Evolutionary conservation across 2,329 filamentous ascomycete species (phyloP), one percentile per base, ranked within the genome.

Genomic region (Trichoderma koningiopsis): DNA sequence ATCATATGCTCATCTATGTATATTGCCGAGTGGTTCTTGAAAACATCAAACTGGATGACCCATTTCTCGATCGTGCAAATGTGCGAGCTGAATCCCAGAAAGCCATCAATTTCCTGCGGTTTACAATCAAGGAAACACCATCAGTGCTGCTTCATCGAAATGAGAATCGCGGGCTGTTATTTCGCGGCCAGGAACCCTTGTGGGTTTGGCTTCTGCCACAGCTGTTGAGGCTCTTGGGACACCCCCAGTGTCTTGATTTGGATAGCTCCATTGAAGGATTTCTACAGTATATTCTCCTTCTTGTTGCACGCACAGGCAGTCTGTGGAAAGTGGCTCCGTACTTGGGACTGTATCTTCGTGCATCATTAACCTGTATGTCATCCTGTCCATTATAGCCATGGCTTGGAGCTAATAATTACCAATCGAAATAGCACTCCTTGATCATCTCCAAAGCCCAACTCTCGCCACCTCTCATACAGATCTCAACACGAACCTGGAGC

Each of bases 1-100:
- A 96, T 74, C 91, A 94, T 75, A 92, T 94, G 80, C 86, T 97
- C 61, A 90, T 97, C 64, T 94, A 92, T 76, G 91, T 97, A 71
- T 92, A 96, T 74, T 86, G 91, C 61, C 90, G 92, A 76, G 92
- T 93, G 69, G 91, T 93, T 27, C 83, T 97, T 14, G 91, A 94
- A 73, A 85, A 85, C 56, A 84, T 92, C 58, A 85, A 86, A 72
- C 85, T 87, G 76, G 88, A 93, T 74, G 88, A 94, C 73, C 89
- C 88, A 2, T 92, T 94, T 76, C 84, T 88, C 70, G 82, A 88
- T 72, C 81, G 79, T 63, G 83, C 84, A 40, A 81, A 87, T 68
- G 79, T 89, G 53, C 81, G 86, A 33, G 79, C 84, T 57, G 89
- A 92, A 74, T 88, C 88, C 1, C 79, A 87, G 43, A 91, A 93